Evolutionary conservation across 1,284 basidiomycete genomes (phyloP).

Genomic region (Calocybe gambosa): DNA sequence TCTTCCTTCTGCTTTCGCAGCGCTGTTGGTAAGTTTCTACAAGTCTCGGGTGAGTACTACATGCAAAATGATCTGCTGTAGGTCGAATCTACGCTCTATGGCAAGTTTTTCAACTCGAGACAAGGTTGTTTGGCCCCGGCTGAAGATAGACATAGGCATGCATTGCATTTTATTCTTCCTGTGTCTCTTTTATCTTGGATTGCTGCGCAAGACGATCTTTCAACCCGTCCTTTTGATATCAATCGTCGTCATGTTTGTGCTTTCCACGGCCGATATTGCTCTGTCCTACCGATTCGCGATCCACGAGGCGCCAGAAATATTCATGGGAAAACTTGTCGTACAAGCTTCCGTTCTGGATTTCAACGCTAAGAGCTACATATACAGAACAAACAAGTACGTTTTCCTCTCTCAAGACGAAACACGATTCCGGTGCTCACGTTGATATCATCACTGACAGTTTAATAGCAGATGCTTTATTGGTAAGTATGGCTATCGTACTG

Average conservation of each 20-base stretch:
- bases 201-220: constrained; percentile 2
- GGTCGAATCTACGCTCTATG: background rate
- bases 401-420: no score
- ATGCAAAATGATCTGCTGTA: background rate
- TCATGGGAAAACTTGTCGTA: background rate
- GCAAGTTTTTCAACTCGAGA: background rate
- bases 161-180: constrained; percentile 18
- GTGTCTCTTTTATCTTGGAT: constrained; percentile 9
- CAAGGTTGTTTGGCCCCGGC: background rate
- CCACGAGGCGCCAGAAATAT: constrained; percentile 14
- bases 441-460: constrained; percentile 11
- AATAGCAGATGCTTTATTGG: constrained; percentile 20
- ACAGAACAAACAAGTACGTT: constrained; percentile 22
- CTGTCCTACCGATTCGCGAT: constrained; percentile 19
- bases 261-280: constrained; percentile 22
- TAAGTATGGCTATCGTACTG: constrained; percentile 1
- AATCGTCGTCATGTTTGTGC: constrained; percentile 18
- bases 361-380: constrained; percentile 17
- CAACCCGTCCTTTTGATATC: constrained; percentile 16
- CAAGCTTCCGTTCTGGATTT: background rate
- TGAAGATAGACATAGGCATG: background rate
- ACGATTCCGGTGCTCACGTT: background rate
- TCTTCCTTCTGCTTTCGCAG: no score
- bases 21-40: no score
- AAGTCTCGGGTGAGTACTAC: no score